Conservation (phyloP, 2,329 filamentous ascomycete genomes). For the Xylariaceae sp. region DNA sequence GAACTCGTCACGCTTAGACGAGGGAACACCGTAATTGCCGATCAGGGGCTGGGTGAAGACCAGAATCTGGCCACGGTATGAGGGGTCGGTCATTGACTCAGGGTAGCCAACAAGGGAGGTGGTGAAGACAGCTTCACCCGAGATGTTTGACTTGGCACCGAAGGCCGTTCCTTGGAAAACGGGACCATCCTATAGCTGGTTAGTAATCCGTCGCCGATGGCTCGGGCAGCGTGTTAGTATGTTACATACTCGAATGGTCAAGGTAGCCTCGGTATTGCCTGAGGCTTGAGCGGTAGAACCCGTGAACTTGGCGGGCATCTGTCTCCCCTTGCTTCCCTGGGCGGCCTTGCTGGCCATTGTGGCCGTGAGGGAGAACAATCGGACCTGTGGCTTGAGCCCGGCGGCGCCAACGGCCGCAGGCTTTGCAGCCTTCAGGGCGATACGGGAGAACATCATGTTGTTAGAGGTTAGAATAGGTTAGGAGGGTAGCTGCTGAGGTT, state of each 20-base stretch:
- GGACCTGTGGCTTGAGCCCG: conserved; percentile 36
- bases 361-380: conserved; percentile 39
- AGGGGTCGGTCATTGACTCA: conserved; percentile 87
- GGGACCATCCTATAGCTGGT: conserved; percentile 69
- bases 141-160: conserved; percentile 93
- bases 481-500: conserved; percentile 24
- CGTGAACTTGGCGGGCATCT: conserved; percentile 58
- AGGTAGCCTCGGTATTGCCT: conserved; percentile 73
- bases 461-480: conserved; percentile 7
- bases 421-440: conserved; percentile 52
- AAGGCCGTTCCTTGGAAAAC: conserved; percentile 97
- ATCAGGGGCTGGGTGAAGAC: conserved; percentile 98
- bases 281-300: conserved; percentile 64
- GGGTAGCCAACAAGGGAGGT: conserved; percentile 97
- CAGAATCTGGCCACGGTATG: conserved; percentile 90
- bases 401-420: conserved; percentile 47
- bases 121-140: conserved; percentile 97
- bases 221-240: background rate
- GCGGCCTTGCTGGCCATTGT: conserved; percentile 49
- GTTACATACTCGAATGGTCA: conserved; percentile 79
- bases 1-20: conserved; percentile 76
- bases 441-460: conserved; percentile 58
- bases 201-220: conserved; percentile 25
- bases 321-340: conserved; percentile 66
- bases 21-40: conserved; percentile 97